Evolutionary conservation across 2,329 filamentous ascomycete species (phyloP).

Genomic region (Cladosporium sp.): DNA sequence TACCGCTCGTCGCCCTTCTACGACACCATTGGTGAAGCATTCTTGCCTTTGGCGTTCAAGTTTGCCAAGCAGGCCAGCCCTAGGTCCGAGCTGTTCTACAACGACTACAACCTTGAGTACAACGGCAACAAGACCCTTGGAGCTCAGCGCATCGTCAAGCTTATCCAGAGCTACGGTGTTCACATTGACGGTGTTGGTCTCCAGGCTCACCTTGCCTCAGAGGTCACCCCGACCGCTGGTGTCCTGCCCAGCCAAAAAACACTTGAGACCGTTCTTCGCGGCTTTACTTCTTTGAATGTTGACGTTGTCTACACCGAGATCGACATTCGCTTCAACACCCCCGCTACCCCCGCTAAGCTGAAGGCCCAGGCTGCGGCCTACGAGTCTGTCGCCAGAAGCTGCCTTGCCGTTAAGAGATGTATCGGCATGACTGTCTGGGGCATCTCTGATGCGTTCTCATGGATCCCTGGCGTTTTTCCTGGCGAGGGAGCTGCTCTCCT

Average conservation of each 20-base stretch:
- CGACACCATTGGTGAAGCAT: constrained; percentile 32
- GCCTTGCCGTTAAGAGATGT: constrained; percentile 39
- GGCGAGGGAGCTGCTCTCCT: constrained; percentile 42
- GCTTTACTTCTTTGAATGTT: constrained; percentile 52
- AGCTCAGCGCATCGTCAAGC: constrained; percentile 28
- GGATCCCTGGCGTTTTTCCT: constrained; percentile 42
- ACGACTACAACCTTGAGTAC: constrained; percentile 35
- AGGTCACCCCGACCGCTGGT: constrained; percentile 34
- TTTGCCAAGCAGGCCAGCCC: constrained; percentile 27
- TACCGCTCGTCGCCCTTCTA: constrained; percentile 31
- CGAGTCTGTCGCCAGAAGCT: constrained; percentile 38
- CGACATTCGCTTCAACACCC: constrained; percentile 53
- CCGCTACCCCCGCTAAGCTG: constrained; percentile 29
- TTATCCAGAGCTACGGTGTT: constrained; percentile 29
- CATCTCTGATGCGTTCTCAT: constrained; percentile 43
- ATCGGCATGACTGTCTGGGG: constrained; percentile 55
- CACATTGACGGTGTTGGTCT: constrained; percentile 47
- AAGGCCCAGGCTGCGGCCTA: constrained; percentile 51
- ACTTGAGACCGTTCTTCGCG: constrained; percentile 48
- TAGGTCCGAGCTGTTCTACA: constrained; percentile 32
- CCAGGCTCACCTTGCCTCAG: constrained; percentile 55
- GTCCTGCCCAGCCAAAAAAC: constrained; percentile 29
- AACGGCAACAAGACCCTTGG: constrained; percentile 27
- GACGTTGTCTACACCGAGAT: constrained; percentile 66
- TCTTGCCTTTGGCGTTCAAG: constrained; percentile 31